Evolutionary conservation across 2,329 filamentous ascomycete genomes (phyloP), one percentile per base, ranked within the genome.

Genomic region (Sodiomyces alkalinus): DNA sequence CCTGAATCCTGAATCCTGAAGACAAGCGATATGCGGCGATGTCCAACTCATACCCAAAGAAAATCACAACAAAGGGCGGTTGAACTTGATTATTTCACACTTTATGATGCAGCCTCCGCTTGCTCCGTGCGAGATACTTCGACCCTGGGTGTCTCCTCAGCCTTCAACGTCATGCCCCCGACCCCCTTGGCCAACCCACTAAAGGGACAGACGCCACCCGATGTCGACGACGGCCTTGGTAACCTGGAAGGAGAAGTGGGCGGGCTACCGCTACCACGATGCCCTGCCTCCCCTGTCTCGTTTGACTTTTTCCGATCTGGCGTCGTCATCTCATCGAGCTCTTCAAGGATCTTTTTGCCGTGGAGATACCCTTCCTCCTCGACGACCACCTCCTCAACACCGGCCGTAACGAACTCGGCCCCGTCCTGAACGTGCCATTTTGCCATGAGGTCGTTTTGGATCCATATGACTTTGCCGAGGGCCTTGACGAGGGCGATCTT

Each of bases 391-490:
- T 60, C 58, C 30, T 59, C 58, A 9, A 58, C 54, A n/a, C 17
- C 31, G 11, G 53, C 53, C 2, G 51, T 43, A 17, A 50, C 48
- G 38, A 58, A 70, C 48, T 81, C 77, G 19, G 74, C 66, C 27
- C 74, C 74, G 38, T 80, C 74, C 19, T 66, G 61, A 19, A 80
- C 68, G 42, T 83, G 80, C 75, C 79, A 86, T 48, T 78, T 80
- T n/a, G 80, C 77, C 48, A 87, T 80, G 17, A 87, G 61, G 49
- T 87, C 80, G 46, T 87, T 87, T 52, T 87, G 81, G 39, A 87
- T 85, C 80, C 80, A 87, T 38, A 87, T 75, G 16, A 87, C 74
- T 49, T 90, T 87, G 36, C 72, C 72, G 14, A 87, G 59, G 1
- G 81, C 80, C 46, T 77, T 80, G 26, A 86, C 64, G 4, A 87